Base-by-base conservation (phyloP, 345 rosid species). In the Aquilaria sinensis region DNA sequence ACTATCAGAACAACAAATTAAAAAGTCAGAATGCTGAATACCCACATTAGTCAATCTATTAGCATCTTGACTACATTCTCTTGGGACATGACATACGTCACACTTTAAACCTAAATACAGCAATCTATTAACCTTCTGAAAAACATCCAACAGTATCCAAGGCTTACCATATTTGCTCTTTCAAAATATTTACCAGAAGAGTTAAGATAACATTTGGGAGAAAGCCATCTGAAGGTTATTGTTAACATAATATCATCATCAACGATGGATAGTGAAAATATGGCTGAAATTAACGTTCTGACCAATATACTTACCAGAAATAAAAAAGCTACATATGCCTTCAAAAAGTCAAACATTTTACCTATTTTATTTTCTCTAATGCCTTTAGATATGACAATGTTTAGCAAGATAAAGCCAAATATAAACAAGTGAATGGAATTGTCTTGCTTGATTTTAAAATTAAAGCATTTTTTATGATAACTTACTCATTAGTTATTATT, bases 241-340 rank as follows among this genome's bases (percentile, higher is more conserved):
- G 72, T 87, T 48, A 51, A 65, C 50, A 76, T 80, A 34, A 58
- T 76, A 45, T 70, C 73, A 10, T 67, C 80, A 33, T 63, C 90
- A 46, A 41, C 61, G 9, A 70, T 53, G 5, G 81, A 74, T 41
- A 62, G 12, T 15, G 86, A 84, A 71, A 77, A 79, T 55, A 77
- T 83, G 54, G 77, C 88, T 49, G 90, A 86, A 16, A 61, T 74
- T 60, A 90, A 86, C 51, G 75, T 87, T 58, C 70, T 87, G 30
- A 79, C 79, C 77, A 84, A 72, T 60, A 67, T 87, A 56, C 88
- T 88, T 1, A 46, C 62, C 31, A 54, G 61, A 51, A 72, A 79
- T 53, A 82, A 80, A 73, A 84, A 76, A 67, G 81, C 68, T 11
- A 80, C 90, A 12, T 81, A 77, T 9, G 66, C 65, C 4, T 71